Evolutionary conservation across 228 moss, liverwort and hornwort genomes (phyloP).

Genomic region (Sphagnum fallax): DNA sequence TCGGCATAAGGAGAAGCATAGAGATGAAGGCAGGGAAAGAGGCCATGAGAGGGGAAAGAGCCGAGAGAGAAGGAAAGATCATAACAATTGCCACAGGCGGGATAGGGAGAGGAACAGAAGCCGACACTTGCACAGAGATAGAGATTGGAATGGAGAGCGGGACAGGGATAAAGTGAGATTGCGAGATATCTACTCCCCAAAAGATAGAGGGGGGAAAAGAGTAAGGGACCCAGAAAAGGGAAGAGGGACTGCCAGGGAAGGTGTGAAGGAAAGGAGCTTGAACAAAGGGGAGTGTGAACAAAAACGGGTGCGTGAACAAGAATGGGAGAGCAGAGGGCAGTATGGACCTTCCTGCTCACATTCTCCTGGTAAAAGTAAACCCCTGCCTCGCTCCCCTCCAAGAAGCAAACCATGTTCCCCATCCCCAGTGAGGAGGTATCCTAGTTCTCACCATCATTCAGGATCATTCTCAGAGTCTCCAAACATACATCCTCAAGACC

Average conservation of each 20-base stretch:
- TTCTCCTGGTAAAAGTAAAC: slow-evolving; percentile 18
- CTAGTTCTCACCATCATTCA: slow-evolving; percentile 38
- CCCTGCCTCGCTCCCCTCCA: slow-evolving; percentile 9
- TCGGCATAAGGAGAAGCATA: slow-evolving; percentile 35
- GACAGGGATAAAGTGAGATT: slow-evolving; percentile 47
- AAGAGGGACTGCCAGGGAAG: slow-evolving; percentile 26
- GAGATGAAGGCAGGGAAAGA: slow-evolving; percentile 33
- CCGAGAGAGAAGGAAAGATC: slow-evolving; percentile 35
- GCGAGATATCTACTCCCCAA: neutral
- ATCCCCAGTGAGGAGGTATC: slow-evolving; percentile 51
- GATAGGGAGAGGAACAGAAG: slow-evolving; percentile 33
- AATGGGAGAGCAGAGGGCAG: slow-evolving; percentile 37
- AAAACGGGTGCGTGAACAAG: slow-evolving; percentile 11
- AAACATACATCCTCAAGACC: slow-evolving; percentile 49
- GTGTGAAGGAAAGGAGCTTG: slow-evolving; percentile 37
- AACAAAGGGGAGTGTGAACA: slow-evolving; percentile 18
- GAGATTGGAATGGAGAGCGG: slow-evolving; percentile 38
- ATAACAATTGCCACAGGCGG: slow-evolving; percentile 21
- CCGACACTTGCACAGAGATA: slow-evolving; percentile 38
- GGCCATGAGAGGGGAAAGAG: slow-evolving; percentile 32
- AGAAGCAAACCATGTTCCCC: slow-evolving; percentile 31
- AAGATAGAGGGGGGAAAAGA: slow-evolving; percentile 17
- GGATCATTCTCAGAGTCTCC: slow-evolving; percentile 68
- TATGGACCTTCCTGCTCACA: slow-evolving; percentile 53
- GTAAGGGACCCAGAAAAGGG: slow-evolving; percentile 35